These are phyloP conservation scores for Logfia minima DNA, from an alignment of 129 eudicot species.

Conservation along the genomic window DNA sequence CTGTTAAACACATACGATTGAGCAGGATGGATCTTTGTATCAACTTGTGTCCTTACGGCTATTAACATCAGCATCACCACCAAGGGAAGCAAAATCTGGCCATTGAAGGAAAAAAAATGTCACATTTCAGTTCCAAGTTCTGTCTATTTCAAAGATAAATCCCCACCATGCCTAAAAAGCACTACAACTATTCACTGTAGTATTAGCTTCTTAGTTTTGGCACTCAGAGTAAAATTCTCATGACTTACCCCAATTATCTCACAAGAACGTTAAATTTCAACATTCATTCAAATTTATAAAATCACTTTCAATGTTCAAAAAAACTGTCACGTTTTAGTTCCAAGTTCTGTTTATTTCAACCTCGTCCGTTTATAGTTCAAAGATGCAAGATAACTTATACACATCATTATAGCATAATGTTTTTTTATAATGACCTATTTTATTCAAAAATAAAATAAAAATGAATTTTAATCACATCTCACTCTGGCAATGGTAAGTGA, in stretches of 20 bases:
- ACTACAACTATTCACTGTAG: slow-evolving; percentile 12
- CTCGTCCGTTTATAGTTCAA: too few species aligned
- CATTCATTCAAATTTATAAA: background rate
- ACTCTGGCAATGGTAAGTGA: background rate
- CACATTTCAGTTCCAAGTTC: background rate
- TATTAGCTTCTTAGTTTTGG: background rate
- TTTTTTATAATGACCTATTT: background rate
- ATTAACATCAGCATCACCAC: slow-evolving; percentile 91
- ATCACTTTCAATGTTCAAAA: background rate
- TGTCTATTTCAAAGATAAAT: background rate
- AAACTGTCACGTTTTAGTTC: too few species aligned
- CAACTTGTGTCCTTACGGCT: slow-evolving; percentile 86
- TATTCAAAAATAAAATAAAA: too few species aligned
- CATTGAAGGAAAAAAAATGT: slow-evolving; percentile 1
- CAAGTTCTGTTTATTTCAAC: too few species aligned
- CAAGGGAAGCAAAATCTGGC: slow-evolving; percentile 85
- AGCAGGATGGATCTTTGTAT: slow-evolving; percentile 76
- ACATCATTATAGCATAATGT: background rate
- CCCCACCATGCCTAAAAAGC: background rate
- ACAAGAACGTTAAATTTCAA: background rate
- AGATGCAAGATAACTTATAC: background rate
- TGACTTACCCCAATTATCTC: background rate
- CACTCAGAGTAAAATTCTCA: background rate
- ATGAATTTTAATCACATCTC: background rate
- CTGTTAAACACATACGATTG: slow-evolving; percentile 59